phyloP scores from a whole-genome alignment of 495 filamentous ascomycete genomes.

The Tuber magnatum region DNA sequence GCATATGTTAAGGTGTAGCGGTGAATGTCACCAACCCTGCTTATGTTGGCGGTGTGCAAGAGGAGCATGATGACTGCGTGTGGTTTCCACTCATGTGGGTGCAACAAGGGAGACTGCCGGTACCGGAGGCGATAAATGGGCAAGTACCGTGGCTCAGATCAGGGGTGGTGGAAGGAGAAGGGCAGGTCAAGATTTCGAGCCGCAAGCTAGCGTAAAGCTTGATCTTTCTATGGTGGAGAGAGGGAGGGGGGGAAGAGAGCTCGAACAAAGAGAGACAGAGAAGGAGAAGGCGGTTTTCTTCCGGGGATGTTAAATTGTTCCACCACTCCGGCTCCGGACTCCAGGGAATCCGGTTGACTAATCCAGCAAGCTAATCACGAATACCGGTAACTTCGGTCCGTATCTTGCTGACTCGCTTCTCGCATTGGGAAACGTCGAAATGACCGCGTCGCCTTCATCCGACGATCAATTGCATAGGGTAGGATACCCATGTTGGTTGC shows the following conservation, averaged over 20 bases:
- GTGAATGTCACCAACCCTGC: slow-evolving; percentile 87
- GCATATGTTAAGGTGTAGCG: slow-evolving; percentile 90
- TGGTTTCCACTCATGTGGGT: not conserved
- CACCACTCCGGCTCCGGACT: not conserved
- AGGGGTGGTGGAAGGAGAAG: not conserved
- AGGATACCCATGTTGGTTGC: not conserved
- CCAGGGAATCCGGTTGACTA: not conserved
- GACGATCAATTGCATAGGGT: not conserved
- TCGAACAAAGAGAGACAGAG: not conserved
- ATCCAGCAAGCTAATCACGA: not conserved
- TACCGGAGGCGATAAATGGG: not conserved
- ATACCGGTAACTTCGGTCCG: not conserved
- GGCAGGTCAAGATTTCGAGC: not conserved
- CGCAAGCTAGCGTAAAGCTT: not conserved
- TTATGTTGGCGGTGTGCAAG: slow-evolving; percentile 75
- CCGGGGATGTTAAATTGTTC: not conserved
- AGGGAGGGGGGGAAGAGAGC: not conserved
- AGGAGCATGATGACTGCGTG: slow-evolving; percentile 61
- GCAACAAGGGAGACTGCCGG: not conserved
- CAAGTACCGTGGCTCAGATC: not conserved
- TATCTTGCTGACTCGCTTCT: not conserved
- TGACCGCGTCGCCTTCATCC: not conserved
- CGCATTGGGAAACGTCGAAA: not conserved
- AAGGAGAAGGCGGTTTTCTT: not conserved
- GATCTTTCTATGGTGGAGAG: not conserved